These are phyloP conservation scores for Saururus chinensis DNA, from an alignment of 164 flowering plant species.

Conservation along the genomic window DNA sequence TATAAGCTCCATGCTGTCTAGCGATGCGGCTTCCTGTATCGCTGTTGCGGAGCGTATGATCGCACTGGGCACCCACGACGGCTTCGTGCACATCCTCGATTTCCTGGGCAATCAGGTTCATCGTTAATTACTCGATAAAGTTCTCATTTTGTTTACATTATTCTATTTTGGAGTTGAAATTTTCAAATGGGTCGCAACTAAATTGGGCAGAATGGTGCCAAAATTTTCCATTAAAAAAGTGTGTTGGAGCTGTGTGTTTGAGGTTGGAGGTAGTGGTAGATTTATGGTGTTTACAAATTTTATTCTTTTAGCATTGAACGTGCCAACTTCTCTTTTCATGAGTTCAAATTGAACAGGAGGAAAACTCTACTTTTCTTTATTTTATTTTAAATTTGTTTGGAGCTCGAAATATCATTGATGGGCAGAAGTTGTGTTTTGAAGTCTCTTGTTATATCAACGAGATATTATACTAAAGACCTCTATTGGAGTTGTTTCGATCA, in stretches of 20 bases:
- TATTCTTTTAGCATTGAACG: no score
- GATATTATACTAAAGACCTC: no score
- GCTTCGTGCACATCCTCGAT: slow-evolving; percentile 88
- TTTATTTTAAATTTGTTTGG: no score
- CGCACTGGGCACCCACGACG: slow-evolving; percentile 92
- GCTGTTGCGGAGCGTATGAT: slow-evolving; percentile 96
- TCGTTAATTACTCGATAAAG: not conserved
- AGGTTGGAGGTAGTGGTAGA: not conserved
- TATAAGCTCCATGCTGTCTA: slow-evolving; percentile 52
- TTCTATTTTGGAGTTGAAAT: not conserved
- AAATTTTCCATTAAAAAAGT: not conserved
- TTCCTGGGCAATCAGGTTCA: slow-evolving; percentile 85
- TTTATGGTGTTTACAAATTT: no score
- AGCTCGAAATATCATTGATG: no score
- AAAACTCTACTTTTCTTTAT: no score
- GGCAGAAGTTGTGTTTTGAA: no score
- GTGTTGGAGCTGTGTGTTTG: not conserved
- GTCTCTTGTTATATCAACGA: no score
- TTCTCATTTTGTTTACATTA: not conserved
- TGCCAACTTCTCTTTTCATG: no score
- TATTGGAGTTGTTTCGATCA: no score
- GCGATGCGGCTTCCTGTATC: slow-evolving; percentile 78
- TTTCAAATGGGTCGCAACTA: not conserved
- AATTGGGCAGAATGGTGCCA: not conserved
- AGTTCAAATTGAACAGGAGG: no score